Conservation (phyloP, 257 asterid genomes). For the Anisodus tanguticus region DNA sequence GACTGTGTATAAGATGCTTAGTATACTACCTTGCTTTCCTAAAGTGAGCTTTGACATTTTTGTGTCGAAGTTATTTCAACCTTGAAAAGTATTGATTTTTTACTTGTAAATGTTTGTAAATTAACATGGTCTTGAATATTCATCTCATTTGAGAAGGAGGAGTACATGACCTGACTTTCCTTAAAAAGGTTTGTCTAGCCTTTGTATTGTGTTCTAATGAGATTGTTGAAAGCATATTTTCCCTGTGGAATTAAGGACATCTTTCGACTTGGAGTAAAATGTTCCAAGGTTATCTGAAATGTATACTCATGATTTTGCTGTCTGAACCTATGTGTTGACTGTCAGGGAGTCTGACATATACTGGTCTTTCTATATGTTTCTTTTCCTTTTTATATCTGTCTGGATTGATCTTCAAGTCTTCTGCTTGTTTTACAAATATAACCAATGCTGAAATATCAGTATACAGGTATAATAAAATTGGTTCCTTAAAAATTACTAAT, state of each 20-base stretch:
- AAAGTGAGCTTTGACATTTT: background rate
- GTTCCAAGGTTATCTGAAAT: background rate
- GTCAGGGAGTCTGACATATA: background rate
- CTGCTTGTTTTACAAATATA: background rate
- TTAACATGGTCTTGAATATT: background rate
- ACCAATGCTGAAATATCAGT: background rate
- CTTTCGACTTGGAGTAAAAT: background rate
- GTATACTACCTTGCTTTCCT: background rate
- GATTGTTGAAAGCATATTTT: background rate
- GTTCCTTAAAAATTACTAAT: background rate
- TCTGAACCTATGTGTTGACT: background rate
- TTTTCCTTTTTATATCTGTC: background rate
- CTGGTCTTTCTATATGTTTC: background rate
- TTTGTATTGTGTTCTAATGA: background rate
- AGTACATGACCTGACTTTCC: slow-evolving; percentile 25
- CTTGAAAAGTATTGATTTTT: background rate
- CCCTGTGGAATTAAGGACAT: background rate
- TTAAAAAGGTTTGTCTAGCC: background rate
- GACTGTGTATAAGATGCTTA: background rate
- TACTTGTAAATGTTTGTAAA: slow-evolving; percentile 1
- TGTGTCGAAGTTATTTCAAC: background rate
- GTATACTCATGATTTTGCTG: background rate
- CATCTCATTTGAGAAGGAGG: background rate
- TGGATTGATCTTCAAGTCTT: background rate
- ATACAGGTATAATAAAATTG: background rate